Evolutionary conservation across 495 filamentous ascomycete species (phyloP), one percentile per base, ranked within the genome.

Genomic region (Hypoxylon fuscum): DNA sequence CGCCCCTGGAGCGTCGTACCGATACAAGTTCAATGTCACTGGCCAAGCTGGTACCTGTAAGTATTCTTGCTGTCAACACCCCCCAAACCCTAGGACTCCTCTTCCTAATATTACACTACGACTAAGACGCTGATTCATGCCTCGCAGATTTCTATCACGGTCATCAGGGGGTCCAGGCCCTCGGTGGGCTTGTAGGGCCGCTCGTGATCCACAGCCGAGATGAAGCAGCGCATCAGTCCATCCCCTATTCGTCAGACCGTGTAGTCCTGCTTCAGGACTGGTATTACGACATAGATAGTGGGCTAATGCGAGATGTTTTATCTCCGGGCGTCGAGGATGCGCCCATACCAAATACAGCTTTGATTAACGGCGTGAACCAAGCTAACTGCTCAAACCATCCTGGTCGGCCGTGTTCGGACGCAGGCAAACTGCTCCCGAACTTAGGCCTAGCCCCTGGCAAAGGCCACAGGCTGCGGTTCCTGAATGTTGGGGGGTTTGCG

Each of bases 391-490:
- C 70, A 6, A 61, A 73, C 14, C 74, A 83, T 27, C 73, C 77
- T n/a, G 20, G 72, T 23, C 74, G 76, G 47, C 57, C 72, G 31
- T 87, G 83, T 59, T 64, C 60, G 42, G 77, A 84, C 49, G 82
- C 60, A 64, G 68, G 53, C 43, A 77, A 59, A 64, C 72, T 31
- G 69, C 73, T 72, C 69, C 84, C 75, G 49, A 79, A 29, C 60
- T 79, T 73, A 11, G 77, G 69, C 61, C 76, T 80, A 68, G 72
- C 70, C 14, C 66, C 70, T 18, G 78, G 77, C 27, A 82, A 85
- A 66, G 84, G 74, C 7, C 88, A 93, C 63, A 76, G 85, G n/a
- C 74, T 94, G 23, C 83, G 88, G 14, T 79, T 94, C 22, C 77
- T 93, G 61, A 91, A 90, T 55, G 74, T 86, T 18, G 86, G 82